A percentile compares a stretch with the other conserved stretches of the same genome.
phyloP scores from a whole-genome alignment of 805 yeast species.

The Cyberlindnera japonica region DNA sequence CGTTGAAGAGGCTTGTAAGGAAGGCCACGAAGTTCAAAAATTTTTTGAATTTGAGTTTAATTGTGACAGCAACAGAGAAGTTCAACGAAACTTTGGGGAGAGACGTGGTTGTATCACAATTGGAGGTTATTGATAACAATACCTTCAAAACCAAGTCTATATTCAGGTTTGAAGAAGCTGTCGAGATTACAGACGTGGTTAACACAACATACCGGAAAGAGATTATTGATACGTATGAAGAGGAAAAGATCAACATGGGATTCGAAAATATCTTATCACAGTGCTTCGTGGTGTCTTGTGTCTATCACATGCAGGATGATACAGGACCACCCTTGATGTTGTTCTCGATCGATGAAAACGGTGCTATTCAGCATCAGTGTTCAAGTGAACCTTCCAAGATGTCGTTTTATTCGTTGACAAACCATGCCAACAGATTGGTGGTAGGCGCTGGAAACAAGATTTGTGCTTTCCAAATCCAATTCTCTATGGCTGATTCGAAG shows the following conservation, averaged over 20 bases:
- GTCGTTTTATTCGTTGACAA: constrained; percentile 26
- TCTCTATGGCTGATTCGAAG: constrained; percentile 32
- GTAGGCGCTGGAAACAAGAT: constrained; percentile 32
- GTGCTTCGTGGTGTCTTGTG: constrained; percentile 35
- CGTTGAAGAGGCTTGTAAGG: constrained; percentile 13
- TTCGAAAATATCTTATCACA: constrained; percentile 33
- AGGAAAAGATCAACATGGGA: constrained; percentile 27
- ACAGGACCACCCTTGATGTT: constrained; percentile 29
- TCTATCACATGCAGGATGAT: constrained; percentile 32
- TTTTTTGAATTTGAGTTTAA: constrained; percentile 20
- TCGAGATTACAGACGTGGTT: constrained; percentile 26
- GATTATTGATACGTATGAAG: constrained; percentile 23
- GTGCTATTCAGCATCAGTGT: constrained; percentile 28
- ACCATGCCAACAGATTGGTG: constrained; percentile 28
- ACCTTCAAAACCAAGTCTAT: constrained; percentile 20
- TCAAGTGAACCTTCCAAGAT: constrained; percentile 17
- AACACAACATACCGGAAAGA: constrained; percentile 22
- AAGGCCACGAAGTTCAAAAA: constrained; percentile 24
- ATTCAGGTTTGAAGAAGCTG: constrained; percentile 18
- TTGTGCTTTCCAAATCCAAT: constrained; percentile 31
- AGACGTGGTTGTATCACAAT: constrained; percentile 14
- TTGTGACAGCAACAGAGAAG: constrained; percentile 18
- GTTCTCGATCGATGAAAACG: constrained; percentile 35
- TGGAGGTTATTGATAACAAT: constrained; percentile 28
- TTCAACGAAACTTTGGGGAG: constrained; percentile 5